Conservation (phyloP, 2,329 filamentous ascomycete species). For the Knoxdaviesia proteae region DNA sequence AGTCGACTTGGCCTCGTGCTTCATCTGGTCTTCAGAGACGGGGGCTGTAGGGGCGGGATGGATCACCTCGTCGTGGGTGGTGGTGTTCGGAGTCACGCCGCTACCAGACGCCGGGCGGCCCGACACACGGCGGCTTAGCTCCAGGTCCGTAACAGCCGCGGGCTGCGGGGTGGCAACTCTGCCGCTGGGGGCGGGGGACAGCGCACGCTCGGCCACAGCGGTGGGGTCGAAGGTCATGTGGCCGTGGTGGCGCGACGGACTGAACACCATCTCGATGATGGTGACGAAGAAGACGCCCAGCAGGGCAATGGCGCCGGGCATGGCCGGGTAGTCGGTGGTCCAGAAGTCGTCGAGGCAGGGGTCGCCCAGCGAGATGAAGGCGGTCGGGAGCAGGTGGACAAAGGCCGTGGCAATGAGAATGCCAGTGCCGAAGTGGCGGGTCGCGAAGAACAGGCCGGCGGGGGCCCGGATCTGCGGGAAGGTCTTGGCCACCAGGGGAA, state of each 20-base stretch:
- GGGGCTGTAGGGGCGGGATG: no score
- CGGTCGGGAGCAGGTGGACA: constrained; percentile 50
- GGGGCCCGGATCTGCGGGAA: constrained; percentile 33
- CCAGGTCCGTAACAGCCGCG: no score
- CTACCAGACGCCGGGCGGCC: no score
- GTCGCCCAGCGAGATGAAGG: constrained; percentile 40
- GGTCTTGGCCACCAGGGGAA: constrained; percentile 31
- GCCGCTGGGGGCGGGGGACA: no score
- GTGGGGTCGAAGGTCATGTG: no score
- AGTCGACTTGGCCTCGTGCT: no score
- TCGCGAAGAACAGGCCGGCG: constrained; percentile 30
- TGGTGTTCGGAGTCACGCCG: no score
- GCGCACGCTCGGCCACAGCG: no score
- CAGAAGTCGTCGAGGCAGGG: constrained; percentile 56
- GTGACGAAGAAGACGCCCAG: constrained; percentile 59
- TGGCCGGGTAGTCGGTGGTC: constrained; percentile 52
- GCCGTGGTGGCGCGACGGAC: constrained; percentile 10
- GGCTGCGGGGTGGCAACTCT: no score
- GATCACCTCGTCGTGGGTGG: no score
- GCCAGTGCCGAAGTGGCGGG: constrained; percentile 56
- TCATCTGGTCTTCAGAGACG: no score
- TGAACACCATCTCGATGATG: constrained; percentile 53
- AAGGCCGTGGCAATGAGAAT: constrained; percentile 60
- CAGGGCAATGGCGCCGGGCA: constrained; percentile 67
- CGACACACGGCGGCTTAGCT: no score